Conservation (phyloP, 2,329 filamentous ascomycete species). For the Botryotinia convoluta region DNA sequence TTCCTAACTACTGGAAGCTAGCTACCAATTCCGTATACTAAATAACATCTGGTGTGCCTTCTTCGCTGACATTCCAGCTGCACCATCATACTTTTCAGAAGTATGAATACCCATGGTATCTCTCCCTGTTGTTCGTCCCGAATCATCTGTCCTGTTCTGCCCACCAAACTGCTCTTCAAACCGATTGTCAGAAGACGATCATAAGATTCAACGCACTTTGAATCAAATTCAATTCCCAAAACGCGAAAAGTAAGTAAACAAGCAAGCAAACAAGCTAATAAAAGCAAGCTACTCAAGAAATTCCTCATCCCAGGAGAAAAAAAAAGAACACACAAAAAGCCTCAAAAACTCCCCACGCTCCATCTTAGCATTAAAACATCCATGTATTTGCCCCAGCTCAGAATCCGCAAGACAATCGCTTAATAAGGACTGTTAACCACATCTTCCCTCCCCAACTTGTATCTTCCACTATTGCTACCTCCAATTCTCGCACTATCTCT, state of each 20-base stretch:
- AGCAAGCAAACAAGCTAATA: background rate
- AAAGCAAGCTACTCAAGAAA: background rate
- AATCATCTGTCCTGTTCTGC: background rate
- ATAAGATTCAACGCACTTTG: background rate
- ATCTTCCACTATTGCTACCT: conserved; percentile 56
- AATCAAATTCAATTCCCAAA: background rate
- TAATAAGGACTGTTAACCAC: conserved; percentile 72
- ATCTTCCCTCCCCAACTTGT: conserved; percentile 76
- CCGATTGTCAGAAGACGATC: background rate
- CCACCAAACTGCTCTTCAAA: background rate
- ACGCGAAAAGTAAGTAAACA: background rate
- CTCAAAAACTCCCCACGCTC: background rate
- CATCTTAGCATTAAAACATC: background rate
- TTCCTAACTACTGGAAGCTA: background rate
- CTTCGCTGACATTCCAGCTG: background rate
- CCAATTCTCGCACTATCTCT: conserved; percentile 50
- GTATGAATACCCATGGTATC: conserved; percentile 6
- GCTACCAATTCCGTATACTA: background rate
- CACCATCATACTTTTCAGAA: conserved; percentile 4
- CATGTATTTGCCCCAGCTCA: background rate
- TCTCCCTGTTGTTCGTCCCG: background rate
- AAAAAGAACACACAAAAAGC: background rate
- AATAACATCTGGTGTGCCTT: background rate
- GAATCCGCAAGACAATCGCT: background rate
- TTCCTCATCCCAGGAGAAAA: background rate